phyloP scores from a whole-genome alignment of 148 eudicot species.

The Rhododendron vialii region DNA sequence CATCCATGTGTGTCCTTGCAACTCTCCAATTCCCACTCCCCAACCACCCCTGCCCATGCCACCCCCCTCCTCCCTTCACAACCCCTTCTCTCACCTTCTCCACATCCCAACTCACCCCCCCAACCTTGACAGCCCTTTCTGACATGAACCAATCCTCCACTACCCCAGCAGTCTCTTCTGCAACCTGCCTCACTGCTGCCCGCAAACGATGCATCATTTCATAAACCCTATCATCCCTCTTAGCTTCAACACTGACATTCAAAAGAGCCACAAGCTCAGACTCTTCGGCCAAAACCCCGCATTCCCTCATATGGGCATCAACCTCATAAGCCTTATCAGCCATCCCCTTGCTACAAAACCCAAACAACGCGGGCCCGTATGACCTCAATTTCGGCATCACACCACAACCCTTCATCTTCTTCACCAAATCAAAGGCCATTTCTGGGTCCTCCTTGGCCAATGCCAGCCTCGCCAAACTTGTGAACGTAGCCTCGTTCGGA shows the following conservation, averaged over 20 bases:
- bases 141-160: slow-evolving; percentile 78
- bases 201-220: slow-evolving; percentile 80
- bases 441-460: slow-evolving; percentile 68
- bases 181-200: slow-evolving; percentile 65
- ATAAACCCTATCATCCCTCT: slow-evolving; percentile 62
- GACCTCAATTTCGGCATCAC: slow-evolving; percentile 69
- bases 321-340: slow-evolving; percentile 72
- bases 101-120: slow-evolving; percentile 63
- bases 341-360: slow-evolving; percentile 59
- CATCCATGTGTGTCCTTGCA: slow-evolving; percentile 55
- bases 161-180: slow-evolving; percentile 57
- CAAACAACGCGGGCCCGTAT: slow-evolving; percentile 81
- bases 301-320: slow-evolving; percentile 66
- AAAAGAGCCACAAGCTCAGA: slow-evolving; percentile 62
- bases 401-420: slow-evolving; percentile 55
- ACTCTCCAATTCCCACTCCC: slow-evolving; percentile 87
- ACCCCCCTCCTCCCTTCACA: slow-evolving; percentile 87
- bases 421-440: slow-evolving; percentile 79
- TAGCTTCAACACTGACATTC: slow-evolving; percentile 50
- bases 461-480: slow-evolving; percentile 85
- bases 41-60: slow-evolving; percentile 98
- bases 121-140: slow-evolving; percentile 43
- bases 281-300: slow-evolving; percentile 74
- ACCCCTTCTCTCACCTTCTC: slow-evolving; percentile 65
- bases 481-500: slow-evolving; percentile 90